These are phyloP conservation scores for Ascodesmis nigricans DNA, from an alignment of 495 filamentous ascomycete species.

Conservation along the genomic window DNA sequence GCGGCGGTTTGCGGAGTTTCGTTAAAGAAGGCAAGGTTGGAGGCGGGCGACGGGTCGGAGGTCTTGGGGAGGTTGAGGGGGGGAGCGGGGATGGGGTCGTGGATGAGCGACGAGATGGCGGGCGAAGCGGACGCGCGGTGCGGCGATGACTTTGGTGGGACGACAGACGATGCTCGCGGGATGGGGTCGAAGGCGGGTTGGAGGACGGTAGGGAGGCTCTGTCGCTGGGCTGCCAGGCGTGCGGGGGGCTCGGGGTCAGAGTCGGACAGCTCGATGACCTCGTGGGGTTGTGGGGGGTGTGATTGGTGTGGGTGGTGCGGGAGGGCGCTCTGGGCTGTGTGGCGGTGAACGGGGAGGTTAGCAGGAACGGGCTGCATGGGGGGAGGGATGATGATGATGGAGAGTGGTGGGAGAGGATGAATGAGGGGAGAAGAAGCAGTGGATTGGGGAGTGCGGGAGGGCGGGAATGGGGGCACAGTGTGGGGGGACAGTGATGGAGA, in stretches of 20 bases:
- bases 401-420: not conserved
- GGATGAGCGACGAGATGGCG: constrained; percentile 21
- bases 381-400: not conserved
- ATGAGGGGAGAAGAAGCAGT: not conserved
- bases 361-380: not conserved
- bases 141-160: constrained; percentile 13
- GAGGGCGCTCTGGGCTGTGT: not conserved
- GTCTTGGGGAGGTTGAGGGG: constrained; percentile 8
- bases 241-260: constrained; percentile 13
- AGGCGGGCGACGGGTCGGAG: not conserved
- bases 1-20: constrained; percentile 7
- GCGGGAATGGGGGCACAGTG: not conserved
- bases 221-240: not conserved
- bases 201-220: constrained; percentile 9
- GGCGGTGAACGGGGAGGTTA: not conserved
- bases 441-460: not conserved
- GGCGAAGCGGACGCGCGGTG: constrained; percentile 22
- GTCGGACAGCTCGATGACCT: constrained; percentile 17
- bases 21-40: constrained; percentile 5
- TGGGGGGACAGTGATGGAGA: not conserved
- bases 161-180: constrained; percentile 9
- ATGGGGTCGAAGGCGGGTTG: constrained; percentile 18
- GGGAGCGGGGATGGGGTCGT: constrained; percentile 14
- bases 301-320: not conserved
- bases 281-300: constrained; percentile 5